Evolutionary conservation across 805 yeast genomes (phyloP).

Genomic region (Candida pini): DNA sequence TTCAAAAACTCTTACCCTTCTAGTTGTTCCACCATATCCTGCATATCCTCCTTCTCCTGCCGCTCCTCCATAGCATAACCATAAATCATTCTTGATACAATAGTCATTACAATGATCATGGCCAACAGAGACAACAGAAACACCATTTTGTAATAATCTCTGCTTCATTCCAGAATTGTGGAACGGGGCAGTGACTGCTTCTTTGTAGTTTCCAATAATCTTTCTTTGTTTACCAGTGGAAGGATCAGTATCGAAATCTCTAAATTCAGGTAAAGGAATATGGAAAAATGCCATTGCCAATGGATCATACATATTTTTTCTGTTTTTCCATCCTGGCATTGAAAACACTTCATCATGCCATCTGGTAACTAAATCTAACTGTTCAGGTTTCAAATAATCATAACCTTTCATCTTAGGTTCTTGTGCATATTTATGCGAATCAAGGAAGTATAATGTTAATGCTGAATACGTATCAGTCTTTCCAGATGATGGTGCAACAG

Average conservation of each 20-base stretch:
- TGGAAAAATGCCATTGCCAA: slow-evolving; percentile 90
- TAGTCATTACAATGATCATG: slow-evolving; percentile 96
- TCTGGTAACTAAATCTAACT: slow-evolving; percentile 13
- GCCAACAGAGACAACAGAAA: slow-evolving; percentile 74
- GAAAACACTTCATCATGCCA: slow-evolving; percentile 6
- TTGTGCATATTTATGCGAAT: slow-evolving; percentile 72
- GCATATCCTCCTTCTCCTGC: slow-evolving; percentile 95
- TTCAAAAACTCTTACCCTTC: slow-evolving; percentile 72
- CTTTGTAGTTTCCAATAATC: slow-evolving; percentile 60
- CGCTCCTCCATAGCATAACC: slow-evolving; percentile 95
- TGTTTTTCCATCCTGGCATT: background rate
- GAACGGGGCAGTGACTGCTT: slow-evolving; percentile 74
- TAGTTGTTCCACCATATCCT: slow-evolving; percentile 82
- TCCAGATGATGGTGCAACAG: slow-evolving; percentile 38
- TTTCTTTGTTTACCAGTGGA: slow-evolving; percentile 14
- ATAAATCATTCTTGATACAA: slow-evolving; percentile 60
- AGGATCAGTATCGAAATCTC: slow-evolving; percentile 34
- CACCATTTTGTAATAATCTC: slow-evolving; percentile 58
- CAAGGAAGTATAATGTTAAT: slow-evolving; percentile 67
- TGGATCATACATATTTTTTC: slow-evolving; percentile 31
- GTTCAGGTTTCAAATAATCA: slow-evolving; percentile 61
- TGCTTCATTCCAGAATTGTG: slow-evolving; percentile 63
- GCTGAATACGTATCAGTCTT: slow-evolving; percentile 33
- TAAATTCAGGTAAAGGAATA: slow-evolving; percentile 86
- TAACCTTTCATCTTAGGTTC: slow-evolving; percentile 73